Evolutionary conservation across 768 basidiomycete genomes (phyloP), one percentile per base, ranked within the genome.

Genomic region (Suillus sp.): DNA sequence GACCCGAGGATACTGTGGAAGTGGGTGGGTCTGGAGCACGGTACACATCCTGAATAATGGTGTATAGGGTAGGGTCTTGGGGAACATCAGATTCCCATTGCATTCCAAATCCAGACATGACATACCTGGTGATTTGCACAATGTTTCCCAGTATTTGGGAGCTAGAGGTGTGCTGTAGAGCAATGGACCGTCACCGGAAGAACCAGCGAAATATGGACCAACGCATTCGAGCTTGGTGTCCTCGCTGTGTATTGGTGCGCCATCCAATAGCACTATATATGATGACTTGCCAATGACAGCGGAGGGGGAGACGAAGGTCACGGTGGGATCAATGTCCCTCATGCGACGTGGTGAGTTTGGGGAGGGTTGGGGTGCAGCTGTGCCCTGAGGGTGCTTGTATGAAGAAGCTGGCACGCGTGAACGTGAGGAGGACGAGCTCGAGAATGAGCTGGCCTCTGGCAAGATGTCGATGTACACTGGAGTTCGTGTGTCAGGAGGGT

Each of bases 11-110:
- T 42, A 57, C 60, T 50, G 64, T 64, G 14, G 67, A 70, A 32
- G 77, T 68, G 32, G 67, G 67, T 27, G 59, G 43, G 35, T 75
- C 71, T 20, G 68, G 68, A 32, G 78, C 68, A 53, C 71, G 72
- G 59, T 74, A 69, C 53, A 92, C 85, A 57, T 88, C 84, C 70
- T 92, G 90, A 48, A 85, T 75, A 69, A 92, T 89, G 2, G 82
- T 84, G 72, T 83, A 91, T 61, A 81, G 74, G 4, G 87, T 84
- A 25, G 88, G 87, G 73, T 92, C 90, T 91, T 64, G 11, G 34
- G 54, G n/a, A 25, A n/a, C 50, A 48, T 27, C 38, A 5, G 55
- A 27, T 11, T 70, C 45, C 14, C 22, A 67, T 81, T 61, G 67
- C 18, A 40, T 27, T 25, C 20, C 18, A 27, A 57, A 6, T 11